Evolutionary conservation across 331 rosid genomes (phyloP).

Genomic region (Telfairia occidentalis): DNA sequence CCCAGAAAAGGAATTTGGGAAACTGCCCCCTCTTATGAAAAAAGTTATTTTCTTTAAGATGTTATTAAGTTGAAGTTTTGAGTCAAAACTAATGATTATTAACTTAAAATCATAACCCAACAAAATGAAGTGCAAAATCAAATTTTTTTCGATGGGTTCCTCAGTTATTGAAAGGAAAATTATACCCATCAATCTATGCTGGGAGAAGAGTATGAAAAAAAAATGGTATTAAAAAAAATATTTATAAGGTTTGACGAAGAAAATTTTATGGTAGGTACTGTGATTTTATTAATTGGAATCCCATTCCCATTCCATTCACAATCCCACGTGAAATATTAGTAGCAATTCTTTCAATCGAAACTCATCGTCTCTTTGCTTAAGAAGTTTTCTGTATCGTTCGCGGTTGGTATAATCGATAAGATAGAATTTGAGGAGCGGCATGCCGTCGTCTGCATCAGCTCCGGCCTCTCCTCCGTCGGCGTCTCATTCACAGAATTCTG

Average conservation of each 20-base stretch:
- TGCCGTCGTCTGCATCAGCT: constrained; percentile 23
- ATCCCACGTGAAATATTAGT: not conserved
- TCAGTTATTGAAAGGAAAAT: not conserved
- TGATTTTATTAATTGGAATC: not conserved
- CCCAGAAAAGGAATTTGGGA: not conserved
- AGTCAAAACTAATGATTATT: not conserved
- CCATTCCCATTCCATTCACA: not conserved
- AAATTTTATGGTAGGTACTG: not conserved
- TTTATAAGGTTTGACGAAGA: not conserved
- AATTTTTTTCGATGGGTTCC: not conserved
- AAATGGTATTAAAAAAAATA: too few species aligned
- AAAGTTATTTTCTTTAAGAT: not conserved
- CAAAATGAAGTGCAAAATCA: not conserved
- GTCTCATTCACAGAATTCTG: constrained; percentile 25
- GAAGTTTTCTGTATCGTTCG: too few species aligned
- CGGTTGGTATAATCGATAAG: not conserved
- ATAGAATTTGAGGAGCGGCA: constrained; percentile 17
- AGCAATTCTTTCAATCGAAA: not conserved
- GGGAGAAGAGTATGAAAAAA: not conserved
- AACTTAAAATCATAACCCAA: not conserved
- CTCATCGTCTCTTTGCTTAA: not conserved
- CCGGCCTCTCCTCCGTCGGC: constrained; percentile 19
- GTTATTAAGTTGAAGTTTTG: not conserved
- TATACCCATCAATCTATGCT: not conserved
- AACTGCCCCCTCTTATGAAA: not conserved